phyloP scores from a whole-genome alignment of 495 filamentous ascomycete species.

The Talaromyces stipitatus region DNA sequence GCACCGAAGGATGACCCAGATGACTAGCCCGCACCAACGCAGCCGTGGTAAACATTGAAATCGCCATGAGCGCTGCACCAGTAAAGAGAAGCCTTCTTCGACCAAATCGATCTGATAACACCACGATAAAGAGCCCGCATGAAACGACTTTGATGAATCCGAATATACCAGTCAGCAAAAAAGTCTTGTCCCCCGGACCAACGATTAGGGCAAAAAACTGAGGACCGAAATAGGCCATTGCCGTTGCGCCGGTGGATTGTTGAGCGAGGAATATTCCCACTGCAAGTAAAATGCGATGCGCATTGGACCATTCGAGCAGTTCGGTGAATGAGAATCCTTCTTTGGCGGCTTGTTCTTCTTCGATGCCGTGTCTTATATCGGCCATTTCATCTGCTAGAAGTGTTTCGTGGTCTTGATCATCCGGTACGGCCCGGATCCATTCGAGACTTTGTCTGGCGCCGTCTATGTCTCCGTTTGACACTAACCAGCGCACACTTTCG shows the following conservation, averaged over 20 bases:
- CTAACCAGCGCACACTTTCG: conserved; percentile 46
- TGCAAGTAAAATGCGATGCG: conserved; percentile 31
- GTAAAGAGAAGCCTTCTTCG: conserved; percentile 43
- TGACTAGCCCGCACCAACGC: conserved; percentile 40
- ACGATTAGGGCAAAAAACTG: conserved; percentile 50
- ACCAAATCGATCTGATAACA: conserved; percentile 51
- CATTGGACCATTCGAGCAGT: conserved; percentile 32
- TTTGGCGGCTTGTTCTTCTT: conserved; percentile 33
- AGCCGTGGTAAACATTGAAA: conserved; percentile 49
- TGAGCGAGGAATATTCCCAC: conserved; percentile 37
- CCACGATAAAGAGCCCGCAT: conserved; percentile 41
- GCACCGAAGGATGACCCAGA: conserved; percentile 18
- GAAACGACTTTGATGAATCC: conserved; percentile 42
- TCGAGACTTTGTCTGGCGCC: conserved; percentile 38
- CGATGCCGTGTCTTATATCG: conserved; percentile 35
- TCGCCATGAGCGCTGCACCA: conserved; percentile 42
- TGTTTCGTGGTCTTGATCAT: not conserved
- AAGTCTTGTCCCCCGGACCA: conserved; percentile 27
- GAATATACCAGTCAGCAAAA: conserved; percentile 44
- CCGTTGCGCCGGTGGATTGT: conserved; percentile 47
- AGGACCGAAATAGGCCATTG: conserved; percentile 44
- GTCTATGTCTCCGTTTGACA: conserved; percentile 30
- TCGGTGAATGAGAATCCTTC: conserved; percentile 35
- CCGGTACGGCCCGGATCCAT: conserved; percentile 37
- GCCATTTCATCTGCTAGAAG: conserved; percentile 36